A percentile compares a stretch with the other conserved stretches of the same genome.
Conservation (phyloP, 352 stramenopile genomes). For the Pythium inflatum region DNA sequence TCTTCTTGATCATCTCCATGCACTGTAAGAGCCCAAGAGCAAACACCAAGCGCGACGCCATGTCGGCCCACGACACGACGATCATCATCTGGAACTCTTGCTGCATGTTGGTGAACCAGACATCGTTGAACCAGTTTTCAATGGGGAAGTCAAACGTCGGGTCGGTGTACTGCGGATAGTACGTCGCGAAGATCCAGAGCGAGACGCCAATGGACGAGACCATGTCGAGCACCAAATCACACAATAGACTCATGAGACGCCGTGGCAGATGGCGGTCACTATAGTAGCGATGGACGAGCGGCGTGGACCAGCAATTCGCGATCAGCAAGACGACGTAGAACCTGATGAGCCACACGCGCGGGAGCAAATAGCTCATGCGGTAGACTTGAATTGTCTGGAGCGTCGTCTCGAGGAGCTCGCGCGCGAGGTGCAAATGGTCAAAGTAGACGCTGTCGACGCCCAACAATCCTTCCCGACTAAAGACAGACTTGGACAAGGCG, state of each 20-base stretch:
- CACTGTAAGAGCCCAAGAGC: not conserved
- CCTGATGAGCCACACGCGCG: not conserved
- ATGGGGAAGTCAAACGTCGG: not conserved
- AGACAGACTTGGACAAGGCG: no score
- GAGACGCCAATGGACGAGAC: not conserved
- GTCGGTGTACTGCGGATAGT: not conserved
- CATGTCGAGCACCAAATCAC: not conserved
- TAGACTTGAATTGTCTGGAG: not conserved
- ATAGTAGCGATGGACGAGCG: not conserved
- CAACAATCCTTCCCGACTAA: not conserved
- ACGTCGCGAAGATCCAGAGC: not conserved
- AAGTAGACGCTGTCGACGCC: not conserved
- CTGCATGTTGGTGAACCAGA: not conserved
- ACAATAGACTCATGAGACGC: not conserved
- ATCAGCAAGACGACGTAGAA: not conserved
- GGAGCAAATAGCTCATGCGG: not conserved
- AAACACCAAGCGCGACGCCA: not conserved
- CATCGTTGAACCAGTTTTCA: not conserved
- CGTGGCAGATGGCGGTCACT: not conserved
- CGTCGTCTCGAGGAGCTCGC: not conserved
- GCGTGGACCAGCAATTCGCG: not conserved
- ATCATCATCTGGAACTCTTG: conserved; percentile 7
- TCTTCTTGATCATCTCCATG: not conserved
- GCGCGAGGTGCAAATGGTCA: not conserved
- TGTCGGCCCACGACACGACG: not conserved